A percentile compares a stretch with the other conserved stretches of the same genome.
Conservation (phyloP, 2,329 filamentous ascomycete species). For the Phialophora verrucosa region DNA sequence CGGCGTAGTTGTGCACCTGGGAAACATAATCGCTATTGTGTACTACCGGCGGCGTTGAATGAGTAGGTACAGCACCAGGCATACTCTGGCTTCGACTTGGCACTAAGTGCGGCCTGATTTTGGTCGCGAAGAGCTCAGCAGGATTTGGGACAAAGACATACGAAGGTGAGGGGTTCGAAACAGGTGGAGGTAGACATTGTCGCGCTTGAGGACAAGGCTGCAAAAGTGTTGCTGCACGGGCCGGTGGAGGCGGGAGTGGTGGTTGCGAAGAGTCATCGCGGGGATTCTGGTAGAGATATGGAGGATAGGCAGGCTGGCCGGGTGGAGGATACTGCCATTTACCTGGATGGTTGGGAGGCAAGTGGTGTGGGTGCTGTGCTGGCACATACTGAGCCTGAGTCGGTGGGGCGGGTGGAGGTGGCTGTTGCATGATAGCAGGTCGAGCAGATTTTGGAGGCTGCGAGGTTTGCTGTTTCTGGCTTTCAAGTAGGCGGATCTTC, state of each 20-base stretch:
- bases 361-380: background rate
- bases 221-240: constrained; percentile 8
- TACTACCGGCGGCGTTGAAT: background rate
- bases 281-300: constrained; percentile 3
- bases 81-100: background rate
- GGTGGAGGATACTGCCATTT: background rate
- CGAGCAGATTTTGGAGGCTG: background rate
- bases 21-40: background rate
- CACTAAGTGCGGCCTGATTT: background rate
- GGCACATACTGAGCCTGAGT: background rate
- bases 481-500: background rate
- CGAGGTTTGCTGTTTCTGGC: background rate
- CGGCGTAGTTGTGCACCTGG: background rate
- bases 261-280: background rate
- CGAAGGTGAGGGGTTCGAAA: constrained; percentile 10
- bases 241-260: background rate
- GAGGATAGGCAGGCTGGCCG: background rate
- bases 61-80: background rate
- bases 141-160: constrained; percentile 30
- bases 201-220: background rate
- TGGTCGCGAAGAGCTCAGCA: background rate
- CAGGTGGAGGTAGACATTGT: constrained; percentile 5
- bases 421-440: background rate
- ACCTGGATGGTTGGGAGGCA: background rate
- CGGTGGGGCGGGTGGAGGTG: background rate